A percentile compares a stretch with the other conserved stretches of the same genome.
phyloP scores from a whole-genome alignment of 495 filamentous ascomycete genomes.

The Xanthoparmelia taractica region DNA sequence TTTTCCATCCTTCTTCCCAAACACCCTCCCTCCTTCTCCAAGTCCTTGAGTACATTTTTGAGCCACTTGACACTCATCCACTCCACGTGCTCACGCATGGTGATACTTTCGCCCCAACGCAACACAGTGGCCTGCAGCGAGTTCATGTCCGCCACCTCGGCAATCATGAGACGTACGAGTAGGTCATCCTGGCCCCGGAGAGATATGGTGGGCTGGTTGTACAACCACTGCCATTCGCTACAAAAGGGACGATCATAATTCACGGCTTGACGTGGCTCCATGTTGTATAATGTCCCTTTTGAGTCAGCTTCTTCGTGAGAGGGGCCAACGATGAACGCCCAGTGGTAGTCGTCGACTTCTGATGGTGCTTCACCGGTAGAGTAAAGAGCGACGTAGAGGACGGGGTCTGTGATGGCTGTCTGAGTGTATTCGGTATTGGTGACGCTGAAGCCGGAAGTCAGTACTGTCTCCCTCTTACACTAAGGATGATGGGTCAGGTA shows the following conservation, averaged over 20 bases:
- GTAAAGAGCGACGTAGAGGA: not conserved
- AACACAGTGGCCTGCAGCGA: not conserved
- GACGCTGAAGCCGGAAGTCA: not conserved
- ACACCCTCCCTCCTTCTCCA: not conserved
- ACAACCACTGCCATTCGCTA: not conserved
- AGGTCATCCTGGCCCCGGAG: not conserved
- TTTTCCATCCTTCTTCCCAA: not conserved
- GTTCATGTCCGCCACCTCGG: not conserved
- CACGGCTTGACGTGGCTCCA: not conserved
- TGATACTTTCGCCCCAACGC: not conserved
- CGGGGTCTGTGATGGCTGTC: not conserved
- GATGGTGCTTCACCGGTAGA: not conserved
- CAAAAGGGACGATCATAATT: not conserved
- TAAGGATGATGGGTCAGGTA: not conserved
- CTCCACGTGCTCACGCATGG: not conserved
- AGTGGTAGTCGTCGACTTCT: slow-evolving; percentile 4
- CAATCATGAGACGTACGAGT: slow-evolving; percentile 1
- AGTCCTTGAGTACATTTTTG: not conserved
- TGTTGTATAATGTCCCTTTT: not conserved
- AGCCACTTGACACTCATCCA: not conserved
- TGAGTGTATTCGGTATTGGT: not conserved
- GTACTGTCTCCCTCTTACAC: not conserved
- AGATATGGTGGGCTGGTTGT: not conserved
- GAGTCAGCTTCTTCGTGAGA: not conserved
- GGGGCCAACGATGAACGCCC: slow-evolving; percentile 3